These are phyloP conservation scores for Lactifluus piperatus DNA, from an alignment of 768 basidiomycete species.

Conservation along the genomic window DNA sequence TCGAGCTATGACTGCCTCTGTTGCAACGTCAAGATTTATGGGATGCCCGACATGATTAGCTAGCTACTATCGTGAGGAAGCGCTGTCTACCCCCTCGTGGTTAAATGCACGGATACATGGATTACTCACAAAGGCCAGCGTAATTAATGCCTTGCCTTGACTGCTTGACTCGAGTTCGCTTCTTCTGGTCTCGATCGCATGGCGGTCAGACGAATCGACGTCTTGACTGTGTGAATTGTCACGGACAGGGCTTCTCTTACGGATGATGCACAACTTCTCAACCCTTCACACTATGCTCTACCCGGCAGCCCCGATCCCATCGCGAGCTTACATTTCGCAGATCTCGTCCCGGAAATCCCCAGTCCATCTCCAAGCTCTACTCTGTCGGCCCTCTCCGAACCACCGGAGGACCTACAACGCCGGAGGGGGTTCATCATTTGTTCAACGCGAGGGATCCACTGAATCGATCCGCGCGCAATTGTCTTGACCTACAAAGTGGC, in stretches of 20 bases:
- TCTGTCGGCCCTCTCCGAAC: background rate
- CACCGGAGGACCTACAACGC: too few species aligned
- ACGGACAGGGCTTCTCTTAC: background rate
- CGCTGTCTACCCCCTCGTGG: background rate
- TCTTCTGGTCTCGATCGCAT: background rate
- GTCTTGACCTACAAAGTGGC: slow-evolving; percentile 43
- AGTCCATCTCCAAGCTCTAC: background rate
- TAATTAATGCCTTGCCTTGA: background rate
- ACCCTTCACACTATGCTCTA: background rate
- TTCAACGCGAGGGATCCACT: slow-evolving; percentile 22
- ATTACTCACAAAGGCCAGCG: background rate
- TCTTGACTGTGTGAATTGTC: background rate
- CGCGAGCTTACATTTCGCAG: background rate
- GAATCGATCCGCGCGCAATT: slow-evolving; percentile 56
- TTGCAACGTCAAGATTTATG: background rate
- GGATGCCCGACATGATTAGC: background rate
- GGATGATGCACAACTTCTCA: background rate
- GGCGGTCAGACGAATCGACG: background rate
- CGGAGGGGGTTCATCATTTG: background rate
- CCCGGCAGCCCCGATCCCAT: background rate
- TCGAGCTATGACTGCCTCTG: background rate
- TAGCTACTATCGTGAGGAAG: background rate
- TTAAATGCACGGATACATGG: background rate
- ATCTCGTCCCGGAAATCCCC: background rate
- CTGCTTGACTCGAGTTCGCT: too few species aligned